A percentile compares a stretch with the other conserved stretches of the same genome.
These are phyloP conservation scores for Trypanosomatidae sp. DNA, from an alignment of 208 protist genomes.

Conservation along the genomic window DNA sequence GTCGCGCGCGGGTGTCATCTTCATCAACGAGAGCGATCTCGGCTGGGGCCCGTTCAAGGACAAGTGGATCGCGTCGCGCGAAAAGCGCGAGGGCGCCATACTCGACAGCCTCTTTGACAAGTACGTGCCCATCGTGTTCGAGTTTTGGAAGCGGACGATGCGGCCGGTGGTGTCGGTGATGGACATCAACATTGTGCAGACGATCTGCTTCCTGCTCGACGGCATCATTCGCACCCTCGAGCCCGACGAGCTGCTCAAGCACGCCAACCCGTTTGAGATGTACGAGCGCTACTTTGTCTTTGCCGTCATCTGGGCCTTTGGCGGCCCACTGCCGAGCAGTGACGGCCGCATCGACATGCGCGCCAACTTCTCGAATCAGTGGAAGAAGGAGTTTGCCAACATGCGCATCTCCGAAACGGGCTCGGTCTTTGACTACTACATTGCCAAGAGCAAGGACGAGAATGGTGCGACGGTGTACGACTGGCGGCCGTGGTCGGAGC, in stretches of 20 bases:
- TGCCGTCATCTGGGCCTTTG: slow-evolving; percentile 95
- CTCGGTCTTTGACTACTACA: slow-evolving; percentile 95
- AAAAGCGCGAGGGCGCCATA: slow-evolving; percentile 85
- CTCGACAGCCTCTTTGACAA: slow-evolving; percentile 96
- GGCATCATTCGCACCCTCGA: slow-evolving; percentile 85
- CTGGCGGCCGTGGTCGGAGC: slow-evolving; percentile 87
- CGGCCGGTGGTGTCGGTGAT: slow-evolving; percentile 74
- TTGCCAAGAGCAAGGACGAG: slow-evolving; percentile 87
- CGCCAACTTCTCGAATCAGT: slow-evolving; percentile 93
- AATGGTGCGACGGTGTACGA: slow-evolving; percentile 58
- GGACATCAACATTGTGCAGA: slow-evolving; percentile 96
- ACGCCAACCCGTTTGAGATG: slow-evolving; percentile 82
- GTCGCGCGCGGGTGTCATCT: slow-evolving; percentile 96
- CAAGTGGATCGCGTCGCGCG: slow-evolving; percentile 87
- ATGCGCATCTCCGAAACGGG: slow-evolving; percentile 87
- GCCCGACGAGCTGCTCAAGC: slow-evolving; percentile 73
- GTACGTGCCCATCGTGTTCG: slow-evolving; percentile 91
- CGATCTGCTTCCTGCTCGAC: slow-evolving; percentile 93
- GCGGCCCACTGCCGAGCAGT: slow-evolving; percentile 91
- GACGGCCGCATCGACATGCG: slow-evolving; percentile 88
- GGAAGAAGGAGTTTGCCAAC: slow-evolving; percentile 90
- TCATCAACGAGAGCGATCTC: slow-evolving; percentile 96
- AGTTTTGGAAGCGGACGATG: slow-evolving; percentile 89
- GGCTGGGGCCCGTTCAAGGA: slow-evolving; percentile 96
- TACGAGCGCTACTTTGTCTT: slow-evolving; percentile 98